Base-by-base conservation (phyloP, 2,329 filamentous ascomycete species). In the Pyrenochaeta sp. region DNA sequence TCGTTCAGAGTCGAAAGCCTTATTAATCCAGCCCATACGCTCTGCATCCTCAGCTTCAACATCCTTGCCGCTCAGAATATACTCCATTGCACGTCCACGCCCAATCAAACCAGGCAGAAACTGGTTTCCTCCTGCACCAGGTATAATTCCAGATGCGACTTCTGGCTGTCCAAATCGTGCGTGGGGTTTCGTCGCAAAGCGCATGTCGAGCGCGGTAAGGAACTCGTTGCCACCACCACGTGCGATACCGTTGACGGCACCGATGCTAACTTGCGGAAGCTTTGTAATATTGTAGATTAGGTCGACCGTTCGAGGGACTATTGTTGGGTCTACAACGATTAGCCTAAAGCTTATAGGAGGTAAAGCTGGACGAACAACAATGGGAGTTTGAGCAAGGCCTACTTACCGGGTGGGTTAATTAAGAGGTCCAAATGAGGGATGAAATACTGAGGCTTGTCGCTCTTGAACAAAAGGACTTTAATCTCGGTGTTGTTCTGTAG, bases 11-110 rank as follows among this genome's bases (percentile, higher is more conserved):
- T 51, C 49, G 30, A 51, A 51, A 31, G 49, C 49, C 41, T 51
- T 51, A 41, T 51, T 51, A n/a, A 51, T 51, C 49, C 49, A 51
- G 10, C 49, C 49, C 17, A 51, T 45, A 4, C 41, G 31, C 32
- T 51, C 49, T 4, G 49, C 49, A 33, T 51, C 49, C n/a, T 45
- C 27, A 1, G 49, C 49, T 3, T 33, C 12, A 20, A 51, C 23
- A 33, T 51, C 49, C 15, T 45, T 37, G 11, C 32, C 33, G 37
- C 29, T 51, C 21, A 51, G 42, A 17, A 51, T 39, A 37, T 45
- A 51, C 14, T 51, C 49, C 41, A 51, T 41, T 4, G 49, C 49
- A 7, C 32, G 33, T 10, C 49, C 49, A 40, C 49, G 49, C 2
- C 49, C 49, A 27, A 51, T 45, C 2, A 51, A 21, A 1, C 49